Conservation (phyloP, 768 basidiomycete species). For the Mycena venus region DNA sequence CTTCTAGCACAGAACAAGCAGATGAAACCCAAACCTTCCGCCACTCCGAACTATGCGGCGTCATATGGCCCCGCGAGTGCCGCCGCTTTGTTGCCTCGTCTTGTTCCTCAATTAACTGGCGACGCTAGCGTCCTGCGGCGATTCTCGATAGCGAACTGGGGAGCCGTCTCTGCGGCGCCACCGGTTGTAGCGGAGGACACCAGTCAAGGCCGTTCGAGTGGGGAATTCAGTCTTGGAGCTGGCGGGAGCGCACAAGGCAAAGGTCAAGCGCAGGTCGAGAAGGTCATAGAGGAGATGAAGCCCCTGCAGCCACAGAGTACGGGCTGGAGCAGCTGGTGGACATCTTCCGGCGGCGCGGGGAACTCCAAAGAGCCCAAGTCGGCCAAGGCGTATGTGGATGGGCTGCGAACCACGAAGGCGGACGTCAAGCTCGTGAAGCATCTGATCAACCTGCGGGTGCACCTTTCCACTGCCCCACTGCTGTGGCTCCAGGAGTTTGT, state of each 20-base stretch:
- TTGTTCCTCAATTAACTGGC: constrained; percentile 84
- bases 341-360: constrained; percentile 12
- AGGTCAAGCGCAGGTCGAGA: constrained; percentile 44
- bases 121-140: constrained; percentile 77
- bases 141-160: constrained; percentile 70
- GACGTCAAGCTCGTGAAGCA: constrained; percentile 80
- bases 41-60: constrained; percentile 52
- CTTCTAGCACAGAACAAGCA: constrained; percentile 69
- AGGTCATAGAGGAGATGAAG: constrained; percentile 4
- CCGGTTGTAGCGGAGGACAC: constrained; percentile 46
- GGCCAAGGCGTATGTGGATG: constrained; percentile 74
- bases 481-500: constrained; percentile 86
- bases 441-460: constrained; percentile 85
- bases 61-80: constrained; percentile 75
- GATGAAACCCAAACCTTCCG: constrained; percentile 36
- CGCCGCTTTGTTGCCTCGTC: constrained; percentile 68
- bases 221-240: constrained; percentile 5
- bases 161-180: constrained; percentile 51
- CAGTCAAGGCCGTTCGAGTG: neutral
- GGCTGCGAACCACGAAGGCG: constrained; percentile 66
- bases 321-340: constrained; percentile 16
- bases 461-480: constrained; percentile 86
- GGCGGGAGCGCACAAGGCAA: constrained; percentile 9
- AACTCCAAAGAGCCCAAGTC: constrained; percentile 44
- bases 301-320: constrained; percentile 25